phyloP scores from a whole-genome alignment of 2,329 filamentous ascomycete genomes.

The Xylaria sp. region DNA sequence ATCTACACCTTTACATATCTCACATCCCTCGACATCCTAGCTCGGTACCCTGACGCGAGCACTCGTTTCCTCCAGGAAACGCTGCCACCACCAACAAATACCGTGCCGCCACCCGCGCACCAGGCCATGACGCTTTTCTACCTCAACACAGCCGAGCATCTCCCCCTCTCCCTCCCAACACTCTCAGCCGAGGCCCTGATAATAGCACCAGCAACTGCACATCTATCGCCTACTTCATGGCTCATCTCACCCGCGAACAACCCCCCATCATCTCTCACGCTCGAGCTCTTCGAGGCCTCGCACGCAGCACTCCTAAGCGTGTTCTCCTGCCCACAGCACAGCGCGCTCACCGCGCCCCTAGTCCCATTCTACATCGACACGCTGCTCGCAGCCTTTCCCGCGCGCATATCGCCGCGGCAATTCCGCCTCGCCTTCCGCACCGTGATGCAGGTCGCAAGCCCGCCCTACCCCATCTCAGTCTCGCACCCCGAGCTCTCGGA shows the following conservation, averaged over 20 bases:
- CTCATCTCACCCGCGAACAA: constrained; percentile 39
- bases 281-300: constrained; percentile 81
- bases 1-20: constrained; percentile 86
- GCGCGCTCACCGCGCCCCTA: constrained; percentile 70
- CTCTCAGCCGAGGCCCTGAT: constrained; percentile 73
- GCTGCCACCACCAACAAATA: constrained; percentile 55
- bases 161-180: constrained; percentile 72
- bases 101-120: constrained; percentile 68
- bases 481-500: constrained; percentile 80
- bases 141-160: constrained; percentile 83
- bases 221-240: constrained; percentile 58
- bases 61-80: constrained; percentile 71
- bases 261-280: constrained; percentile 51
- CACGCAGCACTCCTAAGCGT: constrained; percentile 83
- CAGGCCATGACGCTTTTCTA: constrained; percentile 85
- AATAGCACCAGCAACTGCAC: constrained; percentile 74
- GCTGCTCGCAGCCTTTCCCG: constrained; percentile 79
- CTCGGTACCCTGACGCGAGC: constrained; percentile 69
- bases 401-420: constrained; percentile 78
- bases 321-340: constrained; percentile 79
- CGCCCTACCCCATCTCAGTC: constrained; percentile 76
- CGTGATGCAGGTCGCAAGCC: constrained; percentile 79
- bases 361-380: constrained; percentile 84
- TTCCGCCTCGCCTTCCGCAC: constrained; percentile 90
- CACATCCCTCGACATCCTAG: constrained; percentile 79